Conservation (phyloP, 805 yeast genomes). For the Dipodascopsis uninucleata region DNA sequence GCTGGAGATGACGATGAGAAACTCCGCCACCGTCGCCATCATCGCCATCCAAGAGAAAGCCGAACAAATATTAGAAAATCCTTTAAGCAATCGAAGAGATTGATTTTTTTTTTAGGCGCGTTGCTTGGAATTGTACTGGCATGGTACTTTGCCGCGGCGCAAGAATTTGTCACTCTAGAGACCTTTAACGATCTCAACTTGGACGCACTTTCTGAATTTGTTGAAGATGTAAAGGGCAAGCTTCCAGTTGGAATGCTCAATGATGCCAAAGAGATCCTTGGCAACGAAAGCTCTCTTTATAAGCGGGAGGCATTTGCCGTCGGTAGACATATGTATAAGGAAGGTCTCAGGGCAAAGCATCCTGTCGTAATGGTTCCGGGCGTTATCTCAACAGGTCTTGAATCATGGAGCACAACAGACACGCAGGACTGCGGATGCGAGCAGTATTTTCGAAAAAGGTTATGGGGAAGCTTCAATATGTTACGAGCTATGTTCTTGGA, state of each 20-base stretch:
- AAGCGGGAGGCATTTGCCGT: conserved; percentile 73
- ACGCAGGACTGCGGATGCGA: conserved; percentile 76
- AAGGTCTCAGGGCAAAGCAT: conserved; percentile 53
- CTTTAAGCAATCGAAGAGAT: conserved; percentile 13
- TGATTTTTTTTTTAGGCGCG: conserved; percentile 49
- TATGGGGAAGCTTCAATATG: conserved; percentile 99
- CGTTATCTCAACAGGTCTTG: conserved; percentile 90
- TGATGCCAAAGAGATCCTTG: conserved; percentile 53
- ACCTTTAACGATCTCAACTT: conserved; percentile 50
- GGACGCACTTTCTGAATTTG: conserved; percentile 54
- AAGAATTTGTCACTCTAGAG: conserved; percentile 46
- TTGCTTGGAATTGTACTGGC: conserved; percentile 65
- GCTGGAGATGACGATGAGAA: too few relatives aligned
- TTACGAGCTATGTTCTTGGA: conserved; percentile 85
- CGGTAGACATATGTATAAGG: conserved; percentile 59
- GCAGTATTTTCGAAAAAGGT: conserved; percentile 79
- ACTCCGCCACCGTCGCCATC: conserved; percentile 9
- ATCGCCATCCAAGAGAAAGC: background rate
- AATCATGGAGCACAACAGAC: conserved; percentile 83
- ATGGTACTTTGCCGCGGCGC: conserved; percentile 52
- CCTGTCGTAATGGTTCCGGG: conserved; percentile 94
- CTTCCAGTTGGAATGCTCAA: conserved; percentile 64
- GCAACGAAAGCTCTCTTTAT: conserved; percentile 44
- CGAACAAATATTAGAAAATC: background rate
- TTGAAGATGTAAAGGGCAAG: conserved; percentile 69